phyloP scores from a whole-genome alignment of 805 yeast species.

The Yamadazyma philogaea region DNA sequence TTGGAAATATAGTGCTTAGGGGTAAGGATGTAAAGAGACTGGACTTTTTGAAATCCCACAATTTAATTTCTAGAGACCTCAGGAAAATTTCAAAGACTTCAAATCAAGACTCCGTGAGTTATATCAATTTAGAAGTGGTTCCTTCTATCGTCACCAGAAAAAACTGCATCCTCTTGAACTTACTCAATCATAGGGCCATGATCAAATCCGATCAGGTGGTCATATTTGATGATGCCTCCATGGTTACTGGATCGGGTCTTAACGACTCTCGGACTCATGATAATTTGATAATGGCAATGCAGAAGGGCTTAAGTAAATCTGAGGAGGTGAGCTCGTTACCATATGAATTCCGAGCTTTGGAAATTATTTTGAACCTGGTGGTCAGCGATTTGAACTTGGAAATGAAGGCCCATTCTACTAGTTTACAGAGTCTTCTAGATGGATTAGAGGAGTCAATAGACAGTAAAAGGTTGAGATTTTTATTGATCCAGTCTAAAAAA shows the following conservation, averaged over 20 bases:
- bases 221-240: conserved; percentile 35
- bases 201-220: conserved; percentile 52
- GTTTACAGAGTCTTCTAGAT: conserved; percentile 65
- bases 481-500: conserved; percentile 81
- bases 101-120: conserved; percentile 15
- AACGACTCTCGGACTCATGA: conserved; percentile 45
- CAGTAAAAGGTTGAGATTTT: conserved; percentile 68
- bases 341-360: conserved; percentile 88
- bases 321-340: conserved; percentile 47
- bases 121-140: conserved; percentile 46
- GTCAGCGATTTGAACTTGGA: conserved; percentile 78
- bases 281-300: conserved; percentile 42
- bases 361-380: conserved; percentile 79
- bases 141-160: conserved; percentile 51
- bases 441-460: conserved; percentile 84
- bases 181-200: conserved; percentile 50
- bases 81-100: conserved; percentile 45
- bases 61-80: conserved; percentile 55
- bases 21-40: conserved; percentile 44
- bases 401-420: conserved; percentile 77
- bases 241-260: conserved; percentile 30
- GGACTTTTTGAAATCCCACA: conserved; percentile 43
- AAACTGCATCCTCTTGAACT: conserved; percentile 44
- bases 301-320: conserved; percentile 33
- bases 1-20: conserved; percentile 43